A percentile compares a stretch with the other conserved stretches of the same genome.
These are phyloP conservation scores for Russula brevipes DNA, from an alignment of 768 basidiomycete genomes.

Conservation along the genomic window DNA sequence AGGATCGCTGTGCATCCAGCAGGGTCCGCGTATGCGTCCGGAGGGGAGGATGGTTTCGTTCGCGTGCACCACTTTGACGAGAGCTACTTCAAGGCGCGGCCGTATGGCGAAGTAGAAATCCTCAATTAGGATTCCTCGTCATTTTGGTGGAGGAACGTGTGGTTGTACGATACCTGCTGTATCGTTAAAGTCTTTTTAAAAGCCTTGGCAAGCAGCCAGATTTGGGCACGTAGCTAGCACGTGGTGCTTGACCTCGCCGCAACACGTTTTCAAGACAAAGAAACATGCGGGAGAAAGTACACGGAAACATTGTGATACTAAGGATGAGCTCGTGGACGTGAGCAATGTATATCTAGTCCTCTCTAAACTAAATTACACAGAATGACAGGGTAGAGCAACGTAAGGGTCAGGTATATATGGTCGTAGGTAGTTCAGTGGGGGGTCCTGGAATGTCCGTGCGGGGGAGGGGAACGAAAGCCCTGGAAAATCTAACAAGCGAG, in stretches of 20 bases:
- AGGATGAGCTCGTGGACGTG: neutral
- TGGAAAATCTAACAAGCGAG: neutral
- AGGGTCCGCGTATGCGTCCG: slow-evolving; percentile 86
- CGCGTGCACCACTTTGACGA: slow-evolving; percentile 93
- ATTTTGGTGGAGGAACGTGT: neutral
- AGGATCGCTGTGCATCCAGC: slow-evolving; percentile 27
- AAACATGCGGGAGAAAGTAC: neutral
- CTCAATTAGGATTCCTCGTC: neutral
- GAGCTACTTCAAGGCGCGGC: slow-evolving; percentile 85
- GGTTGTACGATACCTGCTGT: slow-evolving; percentile 10
- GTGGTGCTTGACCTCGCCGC: neutral
- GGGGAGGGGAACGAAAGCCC: neutral
- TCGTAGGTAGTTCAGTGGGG: neutral
- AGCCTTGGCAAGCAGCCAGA: neutral
- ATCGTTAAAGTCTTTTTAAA: neutral
- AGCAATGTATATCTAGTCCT: slow-evolving; percentile 4
- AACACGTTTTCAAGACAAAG: neutral
- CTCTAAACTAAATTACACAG: slow-evolving; percentile 9
- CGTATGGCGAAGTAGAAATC: slow-evolving; percentile 81
- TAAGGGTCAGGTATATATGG: slow-evolving; percentile 6
- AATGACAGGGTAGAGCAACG: neutral
- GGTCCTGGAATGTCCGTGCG: slow-evolving; percentile 12
- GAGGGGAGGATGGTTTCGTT: slow-evolving; percentile 94
- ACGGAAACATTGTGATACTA: neutral
- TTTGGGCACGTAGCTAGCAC: no score